Conservation (phyloP, 2,329 filamentous ascomycete genomes). For the Didymella lethalis region DNA sequence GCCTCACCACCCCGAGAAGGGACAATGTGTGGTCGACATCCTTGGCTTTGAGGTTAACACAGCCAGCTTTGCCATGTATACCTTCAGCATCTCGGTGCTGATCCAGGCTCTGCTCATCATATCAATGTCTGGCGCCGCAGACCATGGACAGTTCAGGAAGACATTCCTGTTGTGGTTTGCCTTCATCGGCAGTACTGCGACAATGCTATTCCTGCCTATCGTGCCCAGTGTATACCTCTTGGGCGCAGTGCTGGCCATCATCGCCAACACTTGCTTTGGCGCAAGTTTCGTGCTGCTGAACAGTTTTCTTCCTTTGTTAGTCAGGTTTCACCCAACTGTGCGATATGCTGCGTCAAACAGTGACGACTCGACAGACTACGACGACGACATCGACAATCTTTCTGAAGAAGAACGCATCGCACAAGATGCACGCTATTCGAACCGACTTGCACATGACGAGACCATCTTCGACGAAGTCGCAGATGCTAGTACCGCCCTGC, state of each 20-base stretch:
- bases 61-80: constrained; percentile 97
- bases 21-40: constrained; percentile 82
- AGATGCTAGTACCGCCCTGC: constrained; percentile 50
- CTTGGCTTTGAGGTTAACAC: constrained; percentile 90
- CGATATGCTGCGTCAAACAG: constrained; percentile 44
- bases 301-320: constrained; percentile 90
- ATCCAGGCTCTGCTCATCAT: constrained; percentile 91
- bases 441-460: constrained; percentile 37
- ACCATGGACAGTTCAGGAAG: constrained; percentile 90
- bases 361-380: constrained; percentile 36
- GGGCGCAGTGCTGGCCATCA: constrained; percentile 82
- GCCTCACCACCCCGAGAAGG: constrained; percentile 39
- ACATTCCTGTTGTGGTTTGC: constrained; percentile 86
- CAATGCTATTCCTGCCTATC: constrained; percentile 88
- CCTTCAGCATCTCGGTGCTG: constrained; percentile 90
- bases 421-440: constrained; percentile 39
- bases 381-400: constrained; percentile 35
- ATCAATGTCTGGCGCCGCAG: constrained; percentile 93
- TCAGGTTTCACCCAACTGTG: constrained; percentile 78
- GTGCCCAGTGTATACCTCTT: constrained; percentile 78
- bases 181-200: constrained; percentile 78
- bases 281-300: constrained; percentile 95
- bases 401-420: constrained; percentile 31
- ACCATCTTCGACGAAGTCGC: constrained; percentile 38
- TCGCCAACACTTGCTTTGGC: constrained; percentile 93